Evolutionary conservation across 2,329 filamentous ascomycete genomes (phyloP).

Genomic region (Cadophora luteo-olivacea): DNA sequence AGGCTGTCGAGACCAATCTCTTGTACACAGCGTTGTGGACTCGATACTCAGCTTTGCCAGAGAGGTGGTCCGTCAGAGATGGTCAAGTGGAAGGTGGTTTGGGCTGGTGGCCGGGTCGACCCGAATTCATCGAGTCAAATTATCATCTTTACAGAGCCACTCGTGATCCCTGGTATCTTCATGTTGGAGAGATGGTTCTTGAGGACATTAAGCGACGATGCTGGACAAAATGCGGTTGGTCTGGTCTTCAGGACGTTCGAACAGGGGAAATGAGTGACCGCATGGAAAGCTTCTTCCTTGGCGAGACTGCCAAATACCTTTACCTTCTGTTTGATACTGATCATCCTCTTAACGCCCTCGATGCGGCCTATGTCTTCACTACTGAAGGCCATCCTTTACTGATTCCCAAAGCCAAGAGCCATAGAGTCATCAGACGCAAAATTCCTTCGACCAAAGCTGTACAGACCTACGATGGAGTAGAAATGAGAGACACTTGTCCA

Average conservation of each 20-base stretch:
- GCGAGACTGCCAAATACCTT: slow-evolving; percentile 95
- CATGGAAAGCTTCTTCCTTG: slow-evolving; percentile 99
- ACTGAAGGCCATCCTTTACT: slow-evolving; percentile 95
- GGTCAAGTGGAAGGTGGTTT: slow-evolving; percentile 85
- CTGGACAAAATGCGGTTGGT: slow-evolving; percentile 92
- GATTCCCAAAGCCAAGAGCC: slow-evolving; percentile 64
- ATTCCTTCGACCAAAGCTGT: slow-evolving; percentile 43
- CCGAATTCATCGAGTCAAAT: slow-evolving; percentile 96
- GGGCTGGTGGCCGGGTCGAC: slow-evolving; percentile 93
- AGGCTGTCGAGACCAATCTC: slow-evolving; percentile 88
- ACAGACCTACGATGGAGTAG: slow-evolving; percentile 41
- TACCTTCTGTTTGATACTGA: slow-evolving; percentile 87
- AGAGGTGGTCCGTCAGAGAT: slow-evolving; percentile 89
- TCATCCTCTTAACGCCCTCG: slow-evolving; percentile 86
- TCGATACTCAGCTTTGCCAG: slow-evolving; percentile 89
- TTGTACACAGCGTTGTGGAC: slow-evolving; percentile 95
- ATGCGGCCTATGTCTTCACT: slow-evolving; percentile 89
- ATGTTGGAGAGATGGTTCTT: slow-evolving; percentile 94
- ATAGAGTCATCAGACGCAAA: slow-evolving; percentile 26
- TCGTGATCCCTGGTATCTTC: slow-evolving; percentile 92
- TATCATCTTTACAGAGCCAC: slow-evolving; percentile 97
- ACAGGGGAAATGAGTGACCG: slow-evolving; percentile 88
- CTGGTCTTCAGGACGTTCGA: slow-evolving; percentile 82
- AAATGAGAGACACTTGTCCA: slow-evolving; percentile 66
- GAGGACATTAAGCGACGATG: slow-evolving; percentile 87